Evolutionary conservation across 306 rosid genomes (phyloP), one percentile per base, ranked within the genome.

Genomic region (Quercus mongolica): DNA sequence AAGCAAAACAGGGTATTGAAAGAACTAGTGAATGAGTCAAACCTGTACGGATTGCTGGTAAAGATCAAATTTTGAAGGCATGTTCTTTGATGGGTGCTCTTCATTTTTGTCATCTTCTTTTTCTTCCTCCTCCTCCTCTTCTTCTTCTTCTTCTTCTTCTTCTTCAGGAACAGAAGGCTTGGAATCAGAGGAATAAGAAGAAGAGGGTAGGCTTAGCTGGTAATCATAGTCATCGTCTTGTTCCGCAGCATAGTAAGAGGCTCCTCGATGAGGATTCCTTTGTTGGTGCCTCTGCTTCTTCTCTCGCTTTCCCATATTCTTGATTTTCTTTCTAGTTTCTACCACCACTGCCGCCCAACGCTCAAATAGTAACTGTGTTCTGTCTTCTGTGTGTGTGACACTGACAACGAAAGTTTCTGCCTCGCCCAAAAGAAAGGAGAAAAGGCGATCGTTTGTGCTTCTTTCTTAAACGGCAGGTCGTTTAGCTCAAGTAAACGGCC

Each of bases 11-110:
- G 56, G 54, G 49, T 31, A 30, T 6, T 35, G 72, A 7, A 56
- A 56, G 73, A 19, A 52, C 23, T 62, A 23, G 82, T 76, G 78
- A 74, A 73, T 49, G 35, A 41, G 41, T 69, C 81, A 69, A 78
- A 94, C 98, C 94, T 94, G 98, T 12, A 94, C 98, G 26, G 94
- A 92, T 75, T 91, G 94, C 74, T 94, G 97, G 77, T 92, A 94
- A 76, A 94, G 94, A 63, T 65, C 85, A 80, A 92, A 94, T 56
- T 94, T 94, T 1, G 98, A 94, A 73, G 98, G 98, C 57, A 82
- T 69, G 62, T 86, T 89, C 59, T 58, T 76, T 28, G 86, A 88
- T 77, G 89, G 85, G 86, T 31, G 15, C 25, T 74, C 83, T 9
- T 75, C 67, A 74, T 59, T 70, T 56, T 74, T 46, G 5, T 75